phyloP scores from a whole-genome alignment of 208 protist species.

The Trypanosoma brucei region DNA sequence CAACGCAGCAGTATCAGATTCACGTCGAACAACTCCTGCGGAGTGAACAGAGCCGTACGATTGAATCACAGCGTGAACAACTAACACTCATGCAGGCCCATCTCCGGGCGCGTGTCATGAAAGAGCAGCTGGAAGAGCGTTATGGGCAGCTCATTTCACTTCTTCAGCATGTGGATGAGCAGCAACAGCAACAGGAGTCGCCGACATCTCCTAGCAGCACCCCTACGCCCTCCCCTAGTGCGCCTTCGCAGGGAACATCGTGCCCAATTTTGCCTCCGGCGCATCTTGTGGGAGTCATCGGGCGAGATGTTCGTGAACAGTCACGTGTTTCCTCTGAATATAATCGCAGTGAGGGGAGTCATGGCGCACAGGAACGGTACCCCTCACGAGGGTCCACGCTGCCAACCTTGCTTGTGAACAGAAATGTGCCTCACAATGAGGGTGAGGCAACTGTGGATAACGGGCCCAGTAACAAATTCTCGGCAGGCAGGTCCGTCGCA shows the following conservation, averaged over 20 bases:
- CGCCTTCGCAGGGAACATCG: not conserved
- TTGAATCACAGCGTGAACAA: constrained; percentile 64
- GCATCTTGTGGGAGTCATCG: constrained; percentile 14
- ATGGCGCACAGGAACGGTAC: not conserved
- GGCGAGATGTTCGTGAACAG: constrained; percentile 3
- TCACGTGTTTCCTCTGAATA: not conserved
- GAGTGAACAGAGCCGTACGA: constrained; percentile 62
- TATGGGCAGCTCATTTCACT: constrained; percentile 18
- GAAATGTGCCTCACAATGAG: not conserved
- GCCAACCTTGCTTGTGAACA: not conserved
- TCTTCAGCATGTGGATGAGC: constrained; percentile 4
- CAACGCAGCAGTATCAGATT: constrained; percentile 58
- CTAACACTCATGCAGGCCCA: constrained; percentile 57
- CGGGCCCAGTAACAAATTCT: not conserved
- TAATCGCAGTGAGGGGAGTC: not conserved
- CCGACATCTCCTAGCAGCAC: not conserved
- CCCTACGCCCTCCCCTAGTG: not conserved
- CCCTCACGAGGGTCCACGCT: not conserved
- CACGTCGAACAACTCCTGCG: constrained; percentile 66
- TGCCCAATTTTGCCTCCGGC: constrained; percentile 1
- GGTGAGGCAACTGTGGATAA: not conserved
- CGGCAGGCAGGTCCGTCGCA: not conserved
- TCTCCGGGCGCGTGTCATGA: constrained; percentile 18
- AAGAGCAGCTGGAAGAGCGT: constrained; percentile 22
- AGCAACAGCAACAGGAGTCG: constrained; percentile 1